These are phyloP conservation scores for Dioscorea alata DNA, from an alignment of 106 monocot genomes.

Conservation along the genomic window DNA sequence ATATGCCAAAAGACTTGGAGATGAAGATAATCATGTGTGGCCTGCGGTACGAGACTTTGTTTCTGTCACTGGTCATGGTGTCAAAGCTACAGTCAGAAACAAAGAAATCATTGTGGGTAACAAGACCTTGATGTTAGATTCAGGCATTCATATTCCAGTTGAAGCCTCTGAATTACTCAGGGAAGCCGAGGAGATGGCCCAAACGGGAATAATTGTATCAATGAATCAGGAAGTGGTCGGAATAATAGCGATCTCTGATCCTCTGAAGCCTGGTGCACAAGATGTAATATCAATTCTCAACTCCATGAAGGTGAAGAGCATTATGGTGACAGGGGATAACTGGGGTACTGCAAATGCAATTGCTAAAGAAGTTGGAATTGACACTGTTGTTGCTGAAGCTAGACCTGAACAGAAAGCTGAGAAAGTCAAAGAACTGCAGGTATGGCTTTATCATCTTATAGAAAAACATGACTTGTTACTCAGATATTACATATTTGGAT, in stretches of 20 bases:
- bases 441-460: conserved; percentile 51
- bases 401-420: no score
- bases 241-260: conserved; percentile 79
- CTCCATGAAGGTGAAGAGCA: conserved; percentile 81
- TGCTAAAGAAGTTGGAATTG: no score
- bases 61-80: conserved; percentile 75
- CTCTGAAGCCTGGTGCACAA: conserved; percentile 61
- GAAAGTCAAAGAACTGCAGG: no score
- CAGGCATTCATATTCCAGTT: conserved; percentile 36
- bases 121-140: conserved; percentile 76
- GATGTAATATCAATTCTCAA: conserved; percentile 84
- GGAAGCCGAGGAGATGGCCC: conserved; percentile 63
- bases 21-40: conserved; percentile 45
- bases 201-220: conserved; percentile 67
- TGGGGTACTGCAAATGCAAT: conserved; percentile 92
- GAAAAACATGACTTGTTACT: no score
- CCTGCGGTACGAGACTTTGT: conserved; percentile 53
- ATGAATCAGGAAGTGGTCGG: conserved; percentile 61
- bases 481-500: no score
- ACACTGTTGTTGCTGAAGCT: no score
- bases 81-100: conserved; percentile 56
- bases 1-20: conserved; percentile 63
- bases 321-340: conserved; percentile 96
- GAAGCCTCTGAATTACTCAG: conserved; percentile 69
- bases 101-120: conserved; percentile 65